Conservation (phyloP, 2,329 filamentous ascomycete species). For the Rutstroemia sydowiana region DNA sequence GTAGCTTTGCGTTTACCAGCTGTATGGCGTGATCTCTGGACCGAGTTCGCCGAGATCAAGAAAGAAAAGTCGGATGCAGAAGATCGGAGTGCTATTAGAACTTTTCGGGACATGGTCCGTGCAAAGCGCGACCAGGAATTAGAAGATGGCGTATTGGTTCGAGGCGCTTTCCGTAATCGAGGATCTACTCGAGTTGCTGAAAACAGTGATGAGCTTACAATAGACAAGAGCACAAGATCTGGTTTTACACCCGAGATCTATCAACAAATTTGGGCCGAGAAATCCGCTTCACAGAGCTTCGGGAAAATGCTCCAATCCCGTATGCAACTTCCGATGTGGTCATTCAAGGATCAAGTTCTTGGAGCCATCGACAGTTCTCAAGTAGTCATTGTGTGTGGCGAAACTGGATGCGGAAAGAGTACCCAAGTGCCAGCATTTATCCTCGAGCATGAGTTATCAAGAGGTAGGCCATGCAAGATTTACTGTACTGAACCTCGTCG, state of each 20-base stretch:
- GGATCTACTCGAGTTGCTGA: conserved; percentile 42
- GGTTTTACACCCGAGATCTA: conserved; percentile 34
- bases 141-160: conserved; percentile 68
- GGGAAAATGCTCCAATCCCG: conserved; percentile 73
- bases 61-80: conserved; percentile 62
- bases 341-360: conserved; percentile 69
- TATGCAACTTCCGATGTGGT: conserved; percentile 79
- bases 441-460: conserved; percentile 73
- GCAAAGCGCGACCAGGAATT: conserved; percentile 61
- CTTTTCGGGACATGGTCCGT: conserved; percentile 63
- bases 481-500: conserved; percentile 86
- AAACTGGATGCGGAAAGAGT: conserved; percentile 94
- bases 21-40: conserved; percentile 79
- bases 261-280: conserved; percentile 52
- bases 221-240: conserved; percentile 30
- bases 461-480: conserved; percentile 79
- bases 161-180: conserved; percentile 65
- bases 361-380: conserved; percentile 67
- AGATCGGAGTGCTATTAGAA: conserved; percentile 62
- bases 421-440: conserved; percentile 97
- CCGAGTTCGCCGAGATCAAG: conserved; percentile 64
- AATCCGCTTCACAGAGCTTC: conserved; percentile 51
- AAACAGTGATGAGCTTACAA: conserved; percentile 37
- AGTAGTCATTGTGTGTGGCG: conserved; percentile 93
- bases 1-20: conserved; percentile 69